Evolutionary conservation across 2,329 filamentous ascomycete genomes (phyloP), one percentile per base, ranked within the genome.

Genomic region (Paecilomyces sp.): DNA sequence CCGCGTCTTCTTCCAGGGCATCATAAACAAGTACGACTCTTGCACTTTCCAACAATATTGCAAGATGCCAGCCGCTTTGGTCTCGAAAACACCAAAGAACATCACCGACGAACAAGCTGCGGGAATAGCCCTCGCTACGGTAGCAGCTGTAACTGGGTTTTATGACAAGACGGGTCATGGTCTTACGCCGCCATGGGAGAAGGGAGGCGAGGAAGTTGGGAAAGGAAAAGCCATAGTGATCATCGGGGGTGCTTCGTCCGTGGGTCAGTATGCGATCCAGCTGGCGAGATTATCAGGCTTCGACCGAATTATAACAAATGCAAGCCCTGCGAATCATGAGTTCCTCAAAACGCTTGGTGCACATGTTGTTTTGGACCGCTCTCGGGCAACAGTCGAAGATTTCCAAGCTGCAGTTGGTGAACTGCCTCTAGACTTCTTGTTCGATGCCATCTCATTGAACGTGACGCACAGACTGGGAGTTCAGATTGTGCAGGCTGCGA

Each of bases 1-100:
- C 51, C 64, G 68, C 12, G 67, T 71, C 31, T 73, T 75, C 64
- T 75, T 75, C 64, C 68, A 72, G 55, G 73, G 73, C 3, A 72
- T 74, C 18, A 59, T 74, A 3, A 66, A 64, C 25, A 67, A 69
- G 24, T 66, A 67, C 30, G 63, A 72, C 53, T 63, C 64, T 1
- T 67, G 63, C 1, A 74, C 73, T 1, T 76, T 75, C 63, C 74
- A 77, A 62, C 69, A 76, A 57, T 77, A 75, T 60, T 68, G 68
- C 63, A 70, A 70, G 47, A 72, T 74, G 60, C 69, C 70, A 3
- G 70, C 70, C 0, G 65, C 64, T 7, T 65, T 76, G 1, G 65
- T 74, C 0, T 68, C 62, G 28, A 72, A 71, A 58, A 71, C 72
- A 0, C 74, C 75, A 1, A 56, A 53, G 7, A 66, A 30, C 15